Conservation (phyloP, 176 grass and related monocot species). For the Aechmea fasciata region DNA sequence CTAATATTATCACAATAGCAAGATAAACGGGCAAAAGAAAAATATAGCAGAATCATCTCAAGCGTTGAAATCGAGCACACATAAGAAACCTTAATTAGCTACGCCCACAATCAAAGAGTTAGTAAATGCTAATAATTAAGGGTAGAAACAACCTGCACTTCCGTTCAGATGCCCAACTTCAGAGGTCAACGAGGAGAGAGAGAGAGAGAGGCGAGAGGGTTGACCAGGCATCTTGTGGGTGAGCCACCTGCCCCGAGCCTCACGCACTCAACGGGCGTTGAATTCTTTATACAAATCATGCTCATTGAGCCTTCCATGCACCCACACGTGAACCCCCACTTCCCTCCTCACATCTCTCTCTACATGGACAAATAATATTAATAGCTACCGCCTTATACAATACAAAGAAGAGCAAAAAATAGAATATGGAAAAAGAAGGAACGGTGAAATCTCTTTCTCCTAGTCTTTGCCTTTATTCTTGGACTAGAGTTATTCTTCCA, state of each 20-base stretch:
- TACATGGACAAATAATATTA: slow-evolving; percentile 33
- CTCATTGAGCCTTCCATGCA: slow-evolving; percentile 43
- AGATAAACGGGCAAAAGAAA: background rate
- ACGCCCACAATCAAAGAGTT: background rate
- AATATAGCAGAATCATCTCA: too few relatives aligned
- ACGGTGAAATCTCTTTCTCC: background rate
- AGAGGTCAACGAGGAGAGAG: slow-evolving; percentile 12
- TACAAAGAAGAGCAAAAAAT: background rate
- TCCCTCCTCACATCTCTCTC: slow-evolving; percentile 6
- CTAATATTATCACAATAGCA: background rate
- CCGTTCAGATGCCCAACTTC: background rate
- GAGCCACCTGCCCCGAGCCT: slow-evolving; percentile 75
- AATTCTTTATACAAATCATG: slow-evolving; percentile 90
- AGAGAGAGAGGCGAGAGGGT: slow-evolving; percentile 15
- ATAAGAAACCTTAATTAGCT: slow-evolving; percentile 4
- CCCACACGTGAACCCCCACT: slow-evolving; percentile 30
- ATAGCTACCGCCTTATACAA: background rate
- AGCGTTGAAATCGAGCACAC: slow-evolving; percentile 9
- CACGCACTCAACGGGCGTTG: slow-evolving; percentile 87
- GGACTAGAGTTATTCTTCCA: background rate
- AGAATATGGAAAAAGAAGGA: too few relatives aligned
- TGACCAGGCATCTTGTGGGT: slow-evolving; percentile 72
- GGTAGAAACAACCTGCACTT: background rate
- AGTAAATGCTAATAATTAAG: slow-evolving; percentile 3
- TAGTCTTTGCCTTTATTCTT: background rate